Evolutionary conservation across 805 yeast species (phyloP).

Genomic region (Clavispora fructus): DNA sequence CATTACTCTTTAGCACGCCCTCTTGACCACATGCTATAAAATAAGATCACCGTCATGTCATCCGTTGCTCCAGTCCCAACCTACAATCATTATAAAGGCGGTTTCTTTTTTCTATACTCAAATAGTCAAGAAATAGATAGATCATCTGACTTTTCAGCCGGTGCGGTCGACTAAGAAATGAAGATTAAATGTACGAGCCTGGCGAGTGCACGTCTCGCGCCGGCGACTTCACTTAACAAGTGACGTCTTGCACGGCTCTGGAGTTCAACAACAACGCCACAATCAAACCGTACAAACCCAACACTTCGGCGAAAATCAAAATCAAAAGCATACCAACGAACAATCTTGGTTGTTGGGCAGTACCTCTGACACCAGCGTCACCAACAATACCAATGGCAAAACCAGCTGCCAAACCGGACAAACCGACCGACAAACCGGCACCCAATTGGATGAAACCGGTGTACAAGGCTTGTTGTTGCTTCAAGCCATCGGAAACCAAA

Average conservation of each 20-base stretch:
- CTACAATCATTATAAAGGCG: neutral
- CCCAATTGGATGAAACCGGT: conserved; percentile 98
- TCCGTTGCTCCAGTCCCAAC: too few relatives aligned
- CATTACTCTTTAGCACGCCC: too few relatives aligned
- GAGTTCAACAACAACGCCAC: conserved; percentile 97
- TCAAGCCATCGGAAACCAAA: conserved; percentile 81
- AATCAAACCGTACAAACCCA: conserved; percentile 97
- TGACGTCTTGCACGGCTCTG: conserved; percentile 89
- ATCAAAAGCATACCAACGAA: conserved; percentile 98
- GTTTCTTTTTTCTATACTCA: conserved; percentile 7
- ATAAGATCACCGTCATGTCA: too few relatives aligned
- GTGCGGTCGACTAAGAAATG: conserved; percentile 10
- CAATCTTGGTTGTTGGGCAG: conserved; percentile 96
- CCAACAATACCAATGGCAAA: conserved; percentile 99
- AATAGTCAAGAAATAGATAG: conserved; percentile 5
- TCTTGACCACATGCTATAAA: too few relatives aligned
- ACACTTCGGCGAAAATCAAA: conserved; percentile 97
- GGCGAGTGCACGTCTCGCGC: neutral
- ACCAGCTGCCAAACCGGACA: conserved; percentile 97
- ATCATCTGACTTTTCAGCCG: conserved; percentile 7
- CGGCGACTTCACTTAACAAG: conserved; percentile 46
- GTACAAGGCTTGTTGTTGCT: conserved; percentile 87
- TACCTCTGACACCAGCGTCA: conserved; percentile 98
- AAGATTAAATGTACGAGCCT: conserved; percentile 7
- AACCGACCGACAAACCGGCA: conserved; percentile 96